Conservation (phyloP, 2,329 filamentous ascomycete species). For the Aspergillus alliaceus region DNA sequence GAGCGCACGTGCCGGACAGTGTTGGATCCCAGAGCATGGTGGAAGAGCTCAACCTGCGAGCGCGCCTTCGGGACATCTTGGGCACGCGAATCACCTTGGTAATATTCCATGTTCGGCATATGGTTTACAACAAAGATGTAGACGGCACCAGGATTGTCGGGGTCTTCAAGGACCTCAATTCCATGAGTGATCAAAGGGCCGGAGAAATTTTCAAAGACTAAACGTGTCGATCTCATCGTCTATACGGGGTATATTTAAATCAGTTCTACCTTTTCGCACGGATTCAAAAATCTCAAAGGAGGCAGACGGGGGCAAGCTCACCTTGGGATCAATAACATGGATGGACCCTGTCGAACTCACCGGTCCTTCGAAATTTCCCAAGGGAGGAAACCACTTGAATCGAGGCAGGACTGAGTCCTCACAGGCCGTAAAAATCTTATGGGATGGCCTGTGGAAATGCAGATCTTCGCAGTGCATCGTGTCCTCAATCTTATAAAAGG, state of each 20-base stretch:
- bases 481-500: constrained; percentile 48
- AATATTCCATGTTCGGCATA: constrained; percentile 49
- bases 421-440: constrained; percentile 58
- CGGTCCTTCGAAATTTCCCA: constrained; percentile 45
- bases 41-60: constrained; percentile 61
- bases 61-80: constrained; percentile 40
- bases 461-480: constrained; percentile 62
- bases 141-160: constrained; percentile 43
- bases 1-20: constrained; percentile 52
- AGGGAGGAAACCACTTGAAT: constrained; percentile 55
- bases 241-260: constrained; percentile 21
- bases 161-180: constrained; percentile 59
- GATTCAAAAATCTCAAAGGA: neutral
- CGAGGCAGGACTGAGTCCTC: constrained; percentile 46
- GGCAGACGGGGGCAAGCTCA: constrained; percentile 19
- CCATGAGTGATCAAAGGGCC: constrained; percentile 60
- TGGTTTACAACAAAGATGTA: constrained; percentile 65
- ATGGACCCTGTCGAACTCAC: constrained; percentile 29
- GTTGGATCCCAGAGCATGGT: constrained; percentile 49
- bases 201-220: constrained; percentile 54
- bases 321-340: constrained; percentile 56
- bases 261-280: too few species aligned
- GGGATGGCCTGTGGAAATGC: constrained; percentile 53
- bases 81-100: constrained; percentile 10
- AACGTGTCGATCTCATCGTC: constrained; percentile 48